phyloP scores from a whole-genome alignment of 257 asterid genomes.

The Scutellaria baicalensis region DNA sequence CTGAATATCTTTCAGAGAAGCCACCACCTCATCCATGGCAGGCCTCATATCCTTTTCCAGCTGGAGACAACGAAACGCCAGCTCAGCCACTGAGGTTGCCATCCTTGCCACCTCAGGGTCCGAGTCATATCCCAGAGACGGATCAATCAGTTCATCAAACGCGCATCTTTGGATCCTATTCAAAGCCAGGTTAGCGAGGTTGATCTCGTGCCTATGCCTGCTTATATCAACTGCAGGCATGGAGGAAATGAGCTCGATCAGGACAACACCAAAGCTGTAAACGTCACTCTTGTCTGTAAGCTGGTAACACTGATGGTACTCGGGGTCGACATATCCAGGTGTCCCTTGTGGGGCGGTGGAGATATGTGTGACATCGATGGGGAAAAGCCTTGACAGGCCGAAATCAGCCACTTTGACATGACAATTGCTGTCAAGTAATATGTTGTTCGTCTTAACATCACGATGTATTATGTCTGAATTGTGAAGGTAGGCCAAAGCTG shows the following conservation, averaged over 20 bases:
- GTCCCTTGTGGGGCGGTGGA: slow-evolving; percentile 81
- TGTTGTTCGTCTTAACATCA: slow-evolving; percentile 62
- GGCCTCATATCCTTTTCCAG: slow-evolving; percentile 61
- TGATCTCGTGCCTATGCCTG: slow-evolving; percentile 55
- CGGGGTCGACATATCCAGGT: slow-evolving; percentile 75
- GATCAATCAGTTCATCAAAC: slow-evolving; percentile 48
- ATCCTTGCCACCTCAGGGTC: slow-evolving; percentile 42
- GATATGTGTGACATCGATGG: slow-evolving; percentile 47
- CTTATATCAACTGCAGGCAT: slow-evolving; percentile 61
- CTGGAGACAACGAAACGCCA: slow-evolving; percentile 61
- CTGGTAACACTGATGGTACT: slow-evolving; percentile 53
- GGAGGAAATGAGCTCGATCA: slow-evolving; percentile 61
- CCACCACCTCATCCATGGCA: slow-evolving; percentile 50
- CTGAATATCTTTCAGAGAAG: slow-evolving; percentile 33
- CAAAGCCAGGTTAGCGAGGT: slow-evolving; percentile 46
- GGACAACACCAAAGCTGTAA: slow-evolving; percentile 66
- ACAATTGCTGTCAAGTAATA: slow-evolving; percentile 45
- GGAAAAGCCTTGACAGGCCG: slow-evolving; percentile 62
- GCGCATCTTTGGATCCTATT: slow-evolving; percentile 47
- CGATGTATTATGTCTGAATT: slow-evolving; percentile 54
- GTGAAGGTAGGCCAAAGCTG: slow-evolving; percentile 59
- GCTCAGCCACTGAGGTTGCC: slow-evolving; percentile 54
- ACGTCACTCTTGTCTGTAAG: slow-evolving; percentile 63
- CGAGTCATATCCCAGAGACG: slow-evolving; percentile 37
- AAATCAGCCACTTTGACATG: slow-evolving; percentile 74